Evolutionary conservation across 106 monocot genomes (phyloP), one percentile per base, ranked within the genome.

Genomic region (Dactylorhiza incarnata): DNA sequence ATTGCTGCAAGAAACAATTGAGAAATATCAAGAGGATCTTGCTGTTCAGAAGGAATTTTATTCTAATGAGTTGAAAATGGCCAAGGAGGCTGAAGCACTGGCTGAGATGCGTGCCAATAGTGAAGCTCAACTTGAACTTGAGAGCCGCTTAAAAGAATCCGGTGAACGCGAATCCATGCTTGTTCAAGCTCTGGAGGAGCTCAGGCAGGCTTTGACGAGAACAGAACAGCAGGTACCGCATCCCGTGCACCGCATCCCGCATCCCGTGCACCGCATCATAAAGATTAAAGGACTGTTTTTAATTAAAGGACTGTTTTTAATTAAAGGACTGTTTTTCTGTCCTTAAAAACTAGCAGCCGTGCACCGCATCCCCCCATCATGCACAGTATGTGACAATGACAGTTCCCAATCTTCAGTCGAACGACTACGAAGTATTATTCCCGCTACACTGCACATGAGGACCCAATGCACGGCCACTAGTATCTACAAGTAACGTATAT

Each of bases 31-130:
- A 81, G 81, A 82, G 59, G 97, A 97, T 68, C 84, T 97, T 81
- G 73, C 86, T 85, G 78, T 89, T 80, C 97, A 97, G 74, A 97
- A 97, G 81, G 97, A 97, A 84, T 94, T 94, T 82, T 97, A 94
- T 74, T 78, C 86, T 66, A 94, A 86, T 84, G 97, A 94, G 48
- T 79, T 97, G 66, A 94, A 88, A 83, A 87, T 86, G 79, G 97
- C 97, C 17, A 94, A 91, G 67, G 97, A 97, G 76, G 97, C 94
- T 78, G 94, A 97, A 83, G 87, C 93, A 71, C 78, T 86, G 62
- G 94, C 97, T 61, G 93, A 97, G 73, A 76, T 89, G 75, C 85
- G 94, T 45, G 94, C 73, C 15, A 91, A 91, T 83, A 88, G 70
- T 84, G 97, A 91, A 87, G 97, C 91, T 22, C 87, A 86, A 83